These are phyloP conservation scores for Clitoria ternatea DNA, from an alignment of 306 rosid genomes.

Conservation along the genomic window DNA sequence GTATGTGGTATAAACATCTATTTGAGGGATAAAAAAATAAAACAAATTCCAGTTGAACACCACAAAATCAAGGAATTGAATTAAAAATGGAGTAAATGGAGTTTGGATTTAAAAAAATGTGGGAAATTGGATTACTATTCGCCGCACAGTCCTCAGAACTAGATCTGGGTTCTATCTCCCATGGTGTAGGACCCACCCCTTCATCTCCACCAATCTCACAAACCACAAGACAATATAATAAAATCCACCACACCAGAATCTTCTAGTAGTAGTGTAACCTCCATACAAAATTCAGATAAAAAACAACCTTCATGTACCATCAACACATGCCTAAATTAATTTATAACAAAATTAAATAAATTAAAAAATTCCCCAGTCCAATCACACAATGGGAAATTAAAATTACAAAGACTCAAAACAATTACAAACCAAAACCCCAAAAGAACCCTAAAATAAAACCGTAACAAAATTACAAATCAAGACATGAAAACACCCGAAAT, in stretches of 20 bases:
- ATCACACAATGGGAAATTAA: conserved; percentile 11
- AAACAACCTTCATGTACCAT: conserved; percentile 9
- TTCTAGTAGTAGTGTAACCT: neutral
- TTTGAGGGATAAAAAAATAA: too few relatives aligned
- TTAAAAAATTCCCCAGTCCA: conserved; percentile 21
- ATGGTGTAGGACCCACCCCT: conserved; percentile 23
- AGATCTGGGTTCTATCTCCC: conserved; percentile 1
- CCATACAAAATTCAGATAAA: neutral
- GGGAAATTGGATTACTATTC: conserved; percentile 25
- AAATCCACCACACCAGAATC: conserved; percentile 1
- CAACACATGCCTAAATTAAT: conserved; percentile 28
- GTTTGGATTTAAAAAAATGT: neutral
- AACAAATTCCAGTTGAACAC: too few relatives aligned
- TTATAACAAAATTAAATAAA: conserved; percentile 20
- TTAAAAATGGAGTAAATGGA: too few relatives aligned
- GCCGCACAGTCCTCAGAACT: conserved; percentile 24
- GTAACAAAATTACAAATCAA: conserved; percentile 42
- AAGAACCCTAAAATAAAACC: too few relatives aligned
- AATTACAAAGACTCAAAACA: neutral
- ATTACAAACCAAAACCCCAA: conserved; percentile 2
- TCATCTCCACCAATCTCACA: conserved; percentile 9
- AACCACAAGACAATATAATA: conserved; percentile 1
- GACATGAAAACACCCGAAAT: conserved; percentile 44
- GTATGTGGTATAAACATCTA: too few relatives aligned
- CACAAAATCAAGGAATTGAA: too few relatives aligned